A percentile compares a stretch with the other conserved stretches of the same genome.
Evolutionary conservation across 805 yeast species (phyloP).

Genomic region (Yarrowia porcina): DNA sequence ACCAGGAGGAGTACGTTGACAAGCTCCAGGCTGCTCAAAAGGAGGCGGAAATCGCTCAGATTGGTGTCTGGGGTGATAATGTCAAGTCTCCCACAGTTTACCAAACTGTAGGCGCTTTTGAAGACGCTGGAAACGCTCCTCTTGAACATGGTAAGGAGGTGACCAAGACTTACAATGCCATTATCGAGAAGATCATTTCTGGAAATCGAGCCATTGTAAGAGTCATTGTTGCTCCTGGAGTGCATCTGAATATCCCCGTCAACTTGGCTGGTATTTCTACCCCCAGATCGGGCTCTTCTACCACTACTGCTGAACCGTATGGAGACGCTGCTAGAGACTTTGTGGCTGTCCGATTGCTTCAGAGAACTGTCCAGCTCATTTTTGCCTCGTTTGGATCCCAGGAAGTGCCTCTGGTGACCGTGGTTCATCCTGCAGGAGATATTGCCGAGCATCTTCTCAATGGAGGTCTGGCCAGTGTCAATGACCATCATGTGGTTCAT

Average conservation of each 20-base stretch:
- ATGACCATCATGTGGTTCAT: constrained; percentile 73
- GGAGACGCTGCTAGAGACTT: constrained; percentile 65
- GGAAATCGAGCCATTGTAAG: constrained; percentile 77
- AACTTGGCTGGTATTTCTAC: constrained; percentile 69
- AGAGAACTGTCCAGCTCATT: constrained; percentile 54
- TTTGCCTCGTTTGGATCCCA: constrained; percentile 59
- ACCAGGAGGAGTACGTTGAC: constrained; percentile 41
- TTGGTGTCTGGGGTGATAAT: constrained; percentile 54
- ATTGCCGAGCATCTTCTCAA: constrained; percentile 65
- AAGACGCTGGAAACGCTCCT: constrained; percentile 12
- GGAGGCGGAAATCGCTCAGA: constrained; percentile 49
- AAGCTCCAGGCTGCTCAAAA: constrained; percentile 39
- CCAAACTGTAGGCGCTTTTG: background rate
- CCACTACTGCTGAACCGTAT: constrained; percentile 47
- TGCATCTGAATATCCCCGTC: constrained; percentile 57
- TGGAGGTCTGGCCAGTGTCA: constrained; percentile 68
- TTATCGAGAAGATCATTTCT: constrained; percentile 71
- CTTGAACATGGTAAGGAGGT: constrained; percentile 30
- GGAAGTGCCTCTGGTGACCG: constrained; percentile 43
- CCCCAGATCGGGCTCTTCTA: constrained; percentile 60
- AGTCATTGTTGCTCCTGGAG: constrained; percentile 42
- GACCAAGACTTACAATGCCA: constrained; percentile 48
- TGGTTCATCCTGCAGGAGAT: constrained; percentile 74
- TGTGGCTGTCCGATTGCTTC: constrained; percentile 61
- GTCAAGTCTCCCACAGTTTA: constrained; percentile 25